Conservation (phyloP, 495 filamentous ascomycete genomes). For the Oidiodendron maius region DNA sequence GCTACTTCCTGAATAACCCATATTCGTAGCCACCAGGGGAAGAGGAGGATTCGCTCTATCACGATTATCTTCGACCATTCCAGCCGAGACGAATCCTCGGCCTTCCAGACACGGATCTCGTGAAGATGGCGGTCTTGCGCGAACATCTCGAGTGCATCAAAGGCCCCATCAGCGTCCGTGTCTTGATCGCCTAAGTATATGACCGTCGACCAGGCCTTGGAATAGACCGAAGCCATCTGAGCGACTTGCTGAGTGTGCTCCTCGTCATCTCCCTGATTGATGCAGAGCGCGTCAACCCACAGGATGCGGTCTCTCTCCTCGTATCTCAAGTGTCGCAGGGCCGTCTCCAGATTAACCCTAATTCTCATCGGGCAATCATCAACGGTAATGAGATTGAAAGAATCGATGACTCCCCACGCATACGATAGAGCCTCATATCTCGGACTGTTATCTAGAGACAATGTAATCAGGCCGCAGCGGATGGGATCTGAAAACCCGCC, state of each 20-base stretch:
- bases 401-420: background rate
- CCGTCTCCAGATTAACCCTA: background rate
- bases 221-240: conserved; percentile 5
- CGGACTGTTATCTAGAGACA: background rate
- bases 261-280: conserved; percentile 11
- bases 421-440: conserved; percentile 1
- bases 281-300: conserved; percentile 11
- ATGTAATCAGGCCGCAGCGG: background rate
- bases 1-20: background rate
- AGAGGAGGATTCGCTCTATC: background rate
- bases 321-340: conserved; percentile 18
- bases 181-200: background rate
- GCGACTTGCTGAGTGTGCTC: conserved; percentile 8
- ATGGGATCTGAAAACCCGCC: background rate
- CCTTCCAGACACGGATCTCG: background rate
- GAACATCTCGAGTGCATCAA: background rate
- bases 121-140: background rate
- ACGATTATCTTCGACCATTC: background rate
- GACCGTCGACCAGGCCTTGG: background rate
- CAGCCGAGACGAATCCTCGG: background rate
- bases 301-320: conserved; percentile 5
- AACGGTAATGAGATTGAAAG: background rate
- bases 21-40: background rate
- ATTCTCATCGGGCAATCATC: background rate
- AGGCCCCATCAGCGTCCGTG: background rate